Evolutionary conservation across 2,329 filamentous ascomycete genomes (phyloP), one percentile per base, ranked within the genome.

Genomic region (Nectriaceae sp.): DNA sequence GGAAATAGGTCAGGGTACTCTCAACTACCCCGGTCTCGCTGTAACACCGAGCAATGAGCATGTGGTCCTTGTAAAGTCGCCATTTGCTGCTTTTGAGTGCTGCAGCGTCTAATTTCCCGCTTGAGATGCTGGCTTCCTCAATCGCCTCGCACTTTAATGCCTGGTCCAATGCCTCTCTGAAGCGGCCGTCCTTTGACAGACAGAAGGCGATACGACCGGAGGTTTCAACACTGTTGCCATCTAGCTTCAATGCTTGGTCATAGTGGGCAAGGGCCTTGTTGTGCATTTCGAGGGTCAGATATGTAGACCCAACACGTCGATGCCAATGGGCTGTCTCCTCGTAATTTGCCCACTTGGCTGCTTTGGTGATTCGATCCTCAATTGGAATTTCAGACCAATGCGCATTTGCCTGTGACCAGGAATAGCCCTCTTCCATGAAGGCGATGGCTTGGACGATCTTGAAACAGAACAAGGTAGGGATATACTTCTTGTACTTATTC

Each of bases 391-490:
- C 68, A 0, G 64, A 57, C 71, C 71, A 74, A 50, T 70, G 65
- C 3, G 52, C 52, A 16, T 66, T 65, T 4, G 65, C 66, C 33
- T 70, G 65, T 0, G 65, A 64, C 68, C 68, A 73, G 0, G 65
- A 68, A 44, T 65, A 59, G 2, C 69, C 72, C 2, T 65, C 63
- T 13, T 73, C 63, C 59, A 73, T 67, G 3, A 69, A 68, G 4
- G 71, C 69, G 22, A 73, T 62, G 36, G 65, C 69, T 47, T 74
- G 71, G 4, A 74, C 71, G 31, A 74, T 72, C 46, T 72, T 70
- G 51, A 74, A 73, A 52, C 71, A 74, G 47, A 73, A 70, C 0
- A 70, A 54, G 0, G 71, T 72, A 4, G 71, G 70, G 5, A 73
- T 58, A 29, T 73, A 74, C 26, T 59, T 60, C 21, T 62, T 54